These are phyloP conservation scores for Amylocystis lapponica DNA, from an alignment of 768 basidiomycete species.

Conservation along the genomic window DNA sequence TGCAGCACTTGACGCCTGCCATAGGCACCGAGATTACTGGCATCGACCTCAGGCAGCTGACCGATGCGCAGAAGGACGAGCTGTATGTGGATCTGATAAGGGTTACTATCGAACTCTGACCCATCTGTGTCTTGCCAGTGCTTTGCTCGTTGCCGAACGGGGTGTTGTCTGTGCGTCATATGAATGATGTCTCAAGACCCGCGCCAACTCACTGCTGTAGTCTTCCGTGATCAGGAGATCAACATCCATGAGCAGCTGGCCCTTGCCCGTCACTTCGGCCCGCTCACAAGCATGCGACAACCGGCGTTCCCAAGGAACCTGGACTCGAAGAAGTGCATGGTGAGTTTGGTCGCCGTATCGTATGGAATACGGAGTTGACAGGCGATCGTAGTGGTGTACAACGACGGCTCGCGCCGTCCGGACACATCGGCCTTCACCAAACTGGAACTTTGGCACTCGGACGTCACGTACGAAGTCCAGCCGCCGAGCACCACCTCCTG, in stretches of 20 bases:
- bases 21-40: slow-evolving; percentile 75
- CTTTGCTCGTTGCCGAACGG: slow-evolving; percentile 68
- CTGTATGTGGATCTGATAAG: slow-evolving; percentile 43
- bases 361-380: too few species aligned
- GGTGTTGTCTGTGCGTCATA: slow-evolving; percentile 62
- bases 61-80: slow-evolving; percentile 69
- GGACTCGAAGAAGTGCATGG: slow-evolving; percentile 77
- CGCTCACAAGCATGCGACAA: slow-evolving; percentile 78
- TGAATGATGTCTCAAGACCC: not conserved
- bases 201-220: slow-evolving; percentile 28
- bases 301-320: slow-evolving; percentile 61
- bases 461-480: slow-evolving; percentile 78
- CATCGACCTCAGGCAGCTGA: slow-evolving; percentile 66
- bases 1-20: slow-evolving; percentile 60
- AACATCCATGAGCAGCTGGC: slow-evolving; percentile 64
- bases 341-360: slow-evolving; percentile 25
- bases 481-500: slow-evolving; percentile 79
- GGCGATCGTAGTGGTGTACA: slow-evolving; percentile 66
- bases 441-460: slow-evolving; percentile 77
- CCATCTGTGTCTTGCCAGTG: slow-evolving; percentile 32
- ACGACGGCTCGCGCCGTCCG: slow-evolving; percentile 56
- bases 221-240: slow-evolving; percentile 73
- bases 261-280: slow-evolving; percentile 67
- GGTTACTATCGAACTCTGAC: too few species aligned
- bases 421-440: slow-evolving; percentile 64